phyloP scores from a whole-genome alignment of 768 basidiomycete genomes.

The Pisolithus marmoratus region DNA sequence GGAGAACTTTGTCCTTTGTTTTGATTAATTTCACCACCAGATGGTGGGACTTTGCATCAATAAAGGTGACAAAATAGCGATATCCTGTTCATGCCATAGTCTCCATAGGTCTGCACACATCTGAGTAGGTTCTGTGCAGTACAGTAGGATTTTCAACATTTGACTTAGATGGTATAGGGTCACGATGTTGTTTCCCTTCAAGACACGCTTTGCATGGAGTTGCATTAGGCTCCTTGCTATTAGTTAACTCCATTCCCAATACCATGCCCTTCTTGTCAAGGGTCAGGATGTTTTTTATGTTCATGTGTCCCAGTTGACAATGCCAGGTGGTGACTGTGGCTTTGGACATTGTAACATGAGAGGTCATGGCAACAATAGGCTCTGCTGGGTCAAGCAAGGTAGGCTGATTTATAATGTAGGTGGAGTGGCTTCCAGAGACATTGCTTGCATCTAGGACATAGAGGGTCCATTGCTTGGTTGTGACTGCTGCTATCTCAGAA shows the following conservation, averaged over 20 bases:
- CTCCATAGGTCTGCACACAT: slow-evolving; percentile 18
- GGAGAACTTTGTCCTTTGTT: slow-evolving; percentile 7
- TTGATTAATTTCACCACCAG: slow-evolving; percentile 8
- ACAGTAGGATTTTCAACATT: not conserved
- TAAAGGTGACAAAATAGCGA: slow-evolving; percentile 15
- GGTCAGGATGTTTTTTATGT: not conserved
- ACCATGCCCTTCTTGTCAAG: slow-evolving; percentile 5
- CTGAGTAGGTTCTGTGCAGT: slow-evolving; percentile 7
- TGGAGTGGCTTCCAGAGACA: not conserved
- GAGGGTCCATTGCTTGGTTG: not conserved
- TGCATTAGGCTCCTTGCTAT: not conserved
- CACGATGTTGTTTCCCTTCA: slow-evolving; percentile 17
- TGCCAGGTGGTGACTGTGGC: slow-evolving; percentile 1
- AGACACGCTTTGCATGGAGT: slow-evolving; percentile 14
- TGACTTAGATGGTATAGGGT: slow-evolving; percentile 8
- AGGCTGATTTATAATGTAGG: not conserved
- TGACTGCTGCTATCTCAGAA: not conserved
- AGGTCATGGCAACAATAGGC: not conserved
- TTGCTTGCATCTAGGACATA: not conserved
- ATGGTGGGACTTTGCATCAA: slow-evolving; percentile 15
- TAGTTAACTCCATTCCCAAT: not conserved
- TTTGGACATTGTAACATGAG: not conserved
- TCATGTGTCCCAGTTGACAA: not conserved
- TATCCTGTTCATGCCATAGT: slow-evolving; percentile 3
- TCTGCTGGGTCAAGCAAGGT: not conserved